Percentiles rank a stretch among this genome's conserved stretches.
Evolutionary conservation across 495 filamentous ascomycete species (phyloP).

Genomic region (Xylaria castorea): DNA sequence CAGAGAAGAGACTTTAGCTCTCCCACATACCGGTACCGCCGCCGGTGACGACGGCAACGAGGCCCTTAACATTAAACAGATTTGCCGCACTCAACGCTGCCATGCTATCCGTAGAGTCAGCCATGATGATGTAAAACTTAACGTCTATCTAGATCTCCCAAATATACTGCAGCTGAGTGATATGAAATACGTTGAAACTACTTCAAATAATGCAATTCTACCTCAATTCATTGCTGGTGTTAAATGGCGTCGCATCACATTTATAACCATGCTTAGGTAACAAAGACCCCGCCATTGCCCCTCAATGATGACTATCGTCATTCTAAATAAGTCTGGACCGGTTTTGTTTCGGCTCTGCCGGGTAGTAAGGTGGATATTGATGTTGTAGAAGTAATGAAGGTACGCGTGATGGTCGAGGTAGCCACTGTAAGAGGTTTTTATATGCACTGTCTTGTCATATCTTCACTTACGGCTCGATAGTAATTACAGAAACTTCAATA

Average conservation of each 20-base stretch:
- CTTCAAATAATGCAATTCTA: background rate
- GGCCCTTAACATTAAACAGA: slow-evolving; percentile 64
- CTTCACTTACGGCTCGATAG: background rate
- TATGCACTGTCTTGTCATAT: no score
- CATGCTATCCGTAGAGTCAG: background rate
- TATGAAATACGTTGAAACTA: background rate
- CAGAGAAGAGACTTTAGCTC: no score
- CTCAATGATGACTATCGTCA: background rate
- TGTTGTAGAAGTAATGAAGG: background rate
- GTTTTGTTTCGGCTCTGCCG: background rate
- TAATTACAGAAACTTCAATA: background rate
- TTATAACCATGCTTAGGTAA: background rate
- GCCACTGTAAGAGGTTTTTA: no score
- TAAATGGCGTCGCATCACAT: background rate
- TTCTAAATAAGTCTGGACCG: background rate
- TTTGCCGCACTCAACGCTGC: slow-evolving; percentile 42
- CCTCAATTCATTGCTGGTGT: background rate
- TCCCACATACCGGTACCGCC: slow-evolving; percentile 61
- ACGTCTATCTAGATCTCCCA: background rate
- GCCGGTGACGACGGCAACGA: slow-evolving; percentile 70
- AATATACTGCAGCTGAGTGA: background rate
- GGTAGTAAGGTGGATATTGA: background rate
- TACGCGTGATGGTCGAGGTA: no score
- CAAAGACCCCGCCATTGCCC: background rate
- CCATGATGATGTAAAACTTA: slow-evolving; percentile 8